Base-by-base conservation (phyloP, 1,284 basidiomycete species). In the Porodaedalea pini region DNA sequence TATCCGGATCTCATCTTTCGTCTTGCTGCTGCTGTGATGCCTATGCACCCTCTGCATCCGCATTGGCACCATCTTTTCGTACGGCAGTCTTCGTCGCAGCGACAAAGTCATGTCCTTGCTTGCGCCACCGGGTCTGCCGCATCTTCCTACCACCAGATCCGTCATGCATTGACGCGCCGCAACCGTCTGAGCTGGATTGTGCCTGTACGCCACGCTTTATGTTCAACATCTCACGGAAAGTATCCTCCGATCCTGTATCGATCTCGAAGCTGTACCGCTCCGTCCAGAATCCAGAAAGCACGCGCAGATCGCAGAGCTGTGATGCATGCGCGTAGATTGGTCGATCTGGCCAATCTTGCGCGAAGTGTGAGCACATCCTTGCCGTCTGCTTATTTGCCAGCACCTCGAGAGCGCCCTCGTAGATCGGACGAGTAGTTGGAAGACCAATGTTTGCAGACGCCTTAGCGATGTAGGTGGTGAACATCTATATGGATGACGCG, bases 261-360 rank as follows among this genome's bases (percentile, higher is more conserved):
- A 98, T 92, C 75, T 99, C 96, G 75, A 99, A 99, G 52, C 78
- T 78, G 72, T 98, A 96, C 96, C 96, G 99, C 71, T 95, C 92
- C 49, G 81, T 75, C 96, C 97, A 99, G 78, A 98, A 99, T 61
- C 88, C 87, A 51, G 91, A 83, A 66, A 90, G 81, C 61, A 90
- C 83, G 34, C 96, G 83, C 17, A 96, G 95, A 70, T 99, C 97
- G 73, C 95, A 99, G 80, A 99, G 98, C 69, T 99, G 97, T 29
- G 91, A 93, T 0, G 95, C 95, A 69, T 99, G 95, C 0, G 93
- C 95, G 67, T 97, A 99, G 66, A 99, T 91, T 0, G 84, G 74
- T 99, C 97, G 70, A 99, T 97, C 75, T 99, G 97, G 61, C 97
- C 97, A 36, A 99, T 83, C 73, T 99, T 99, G 66, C 95, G 97